These are phyloP conservation scores for Bjerkandera adusta DNA, from an alignment of 1,284 basidiomycete species.

Conservation along the genomic window DNA sequence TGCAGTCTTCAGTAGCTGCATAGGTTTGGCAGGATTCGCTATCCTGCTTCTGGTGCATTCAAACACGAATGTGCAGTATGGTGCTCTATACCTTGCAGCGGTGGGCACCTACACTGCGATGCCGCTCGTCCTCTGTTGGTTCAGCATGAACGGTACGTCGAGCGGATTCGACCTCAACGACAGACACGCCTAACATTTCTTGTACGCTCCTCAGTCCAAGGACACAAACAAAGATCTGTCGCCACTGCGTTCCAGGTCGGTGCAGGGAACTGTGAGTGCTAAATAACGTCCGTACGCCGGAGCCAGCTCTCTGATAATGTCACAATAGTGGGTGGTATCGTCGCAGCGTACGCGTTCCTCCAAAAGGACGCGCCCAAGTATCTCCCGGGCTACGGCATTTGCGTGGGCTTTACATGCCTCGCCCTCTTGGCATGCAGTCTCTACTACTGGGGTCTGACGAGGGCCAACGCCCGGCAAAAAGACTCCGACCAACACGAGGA, in stretches of 20 bases:
- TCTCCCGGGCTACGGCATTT: slow-evolving; percentile 29
- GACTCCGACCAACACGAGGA: not conserved
- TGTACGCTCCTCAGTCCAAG: slow-evolving; percentile 27
- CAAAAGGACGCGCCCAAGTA: slow-evolving; percentile 30
- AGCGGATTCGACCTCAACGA: not conserved
- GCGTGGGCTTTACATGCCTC: slow-evolving; percentile 28
- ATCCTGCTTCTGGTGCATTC: slow-evolving; percentile 29
- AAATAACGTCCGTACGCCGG: not conserved
- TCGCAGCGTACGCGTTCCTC: slow-evolving; percentile 31
- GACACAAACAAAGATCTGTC: slow-evolving; percentile 27
- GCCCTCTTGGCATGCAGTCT: slow-evolving; percentile 23
- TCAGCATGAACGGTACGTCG: slow-evolving; percentile 30
- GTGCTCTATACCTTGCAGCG: slow-evolving; percentile 30
- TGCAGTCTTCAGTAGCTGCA: slow-evolving; percentile 22
- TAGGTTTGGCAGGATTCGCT: slow-evolving; percentile 27
- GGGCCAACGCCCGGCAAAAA: slow-evolving; percentile 17
- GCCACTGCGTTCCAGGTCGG: slow-evolving; percentile 31
- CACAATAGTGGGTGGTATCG: slow-evolving; percentile 28
- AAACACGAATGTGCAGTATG: slow-evolving; percentile 29
- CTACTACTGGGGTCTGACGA: slow-evolving; percentile 24
- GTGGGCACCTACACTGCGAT: slow-evolving; percentile 31
- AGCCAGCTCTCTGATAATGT: not conserved
- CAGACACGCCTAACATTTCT: not conserved
- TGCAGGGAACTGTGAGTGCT: slow-evolving; percentile 27
- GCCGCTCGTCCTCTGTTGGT: slow-evolving; percentile 34